Conservation (phyloP, 257 asterid species). For the Oldenlandia corymbosa region DNA sequence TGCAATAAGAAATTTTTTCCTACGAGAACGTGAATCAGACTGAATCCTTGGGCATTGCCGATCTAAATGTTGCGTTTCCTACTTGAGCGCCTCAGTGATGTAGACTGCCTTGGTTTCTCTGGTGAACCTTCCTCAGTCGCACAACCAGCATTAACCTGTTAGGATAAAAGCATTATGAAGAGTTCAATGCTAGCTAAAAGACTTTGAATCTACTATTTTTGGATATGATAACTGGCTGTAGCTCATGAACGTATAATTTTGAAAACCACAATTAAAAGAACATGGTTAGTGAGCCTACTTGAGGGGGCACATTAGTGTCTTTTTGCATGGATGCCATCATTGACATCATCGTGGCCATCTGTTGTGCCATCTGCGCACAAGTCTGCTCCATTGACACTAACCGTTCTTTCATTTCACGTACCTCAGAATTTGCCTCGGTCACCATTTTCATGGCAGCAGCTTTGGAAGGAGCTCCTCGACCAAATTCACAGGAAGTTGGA, state of each 20-base stretch:
- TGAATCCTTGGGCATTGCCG: not conserved
- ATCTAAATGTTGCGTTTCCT: slow-evolving; percentile 8
- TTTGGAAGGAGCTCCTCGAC: not conserved
- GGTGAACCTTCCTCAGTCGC: slow-evolving; percentile 10
- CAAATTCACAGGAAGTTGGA: slow-evolving; percentile 2
- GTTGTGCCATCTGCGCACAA: slow-evolving; percentile 37
- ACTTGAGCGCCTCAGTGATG: slow-evolving; percentile 11
- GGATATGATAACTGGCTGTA: too few species aligned
- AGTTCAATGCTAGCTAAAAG: too few species aligned
- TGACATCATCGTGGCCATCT: slow-evolving; percentile 41
- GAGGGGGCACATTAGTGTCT: slow-evolving; percentile 12
- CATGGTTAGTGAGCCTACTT: slow-evolving; percentile 17
- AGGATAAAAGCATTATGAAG: too few species aligned
- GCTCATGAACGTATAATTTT: too few species aligned
- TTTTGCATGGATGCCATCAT: slow-evolving; percentile 36
- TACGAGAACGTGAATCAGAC: too few species aligned
- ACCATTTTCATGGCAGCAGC: slow-evolving; percentile 22
- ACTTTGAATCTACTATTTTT: too few species aligned
- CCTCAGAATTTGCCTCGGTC: slow-evolving; percentile 28
- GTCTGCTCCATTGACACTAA: slow-evolving; percentile 36
- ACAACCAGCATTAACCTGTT: slow-evolving; percentile 7
- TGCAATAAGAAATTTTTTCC: too few species aligned
- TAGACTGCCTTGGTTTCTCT: slow-evolving; percentile 1
- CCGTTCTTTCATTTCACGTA: slow-evolving; percentile 29
- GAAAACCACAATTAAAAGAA: not conserved